Conservation (phyloP, 2,329 filamentous ascomycete genomes). For the Paraphaeosphaeria sporulosa region DNA sequence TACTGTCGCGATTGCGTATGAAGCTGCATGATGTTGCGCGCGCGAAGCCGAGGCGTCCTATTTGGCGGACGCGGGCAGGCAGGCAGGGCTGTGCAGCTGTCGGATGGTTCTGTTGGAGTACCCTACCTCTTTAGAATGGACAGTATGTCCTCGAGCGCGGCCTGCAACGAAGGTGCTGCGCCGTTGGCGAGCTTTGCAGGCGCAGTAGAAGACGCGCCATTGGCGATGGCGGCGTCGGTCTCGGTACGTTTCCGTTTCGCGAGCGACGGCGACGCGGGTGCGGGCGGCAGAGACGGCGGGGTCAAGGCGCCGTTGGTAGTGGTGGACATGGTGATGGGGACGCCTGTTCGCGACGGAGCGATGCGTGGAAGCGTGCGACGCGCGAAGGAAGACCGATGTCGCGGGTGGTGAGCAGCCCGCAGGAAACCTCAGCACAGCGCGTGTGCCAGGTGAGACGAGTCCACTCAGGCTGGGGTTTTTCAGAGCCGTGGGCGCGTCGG, state of each 20-base stretch:
- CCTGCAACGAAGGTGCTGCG: constrained; percentile 37
- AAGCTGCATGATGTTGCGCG: neutral
- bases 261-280: constrained; percentile 36
- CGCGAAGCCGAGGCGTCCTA: neutral
- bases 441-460: constrained; percentile 25
- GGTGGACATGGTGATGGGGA: constrained; percentile 38
- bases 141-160: constrained; percentile 51
- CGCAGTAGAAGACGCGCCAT: constrained; percentile 39
- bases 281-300: constrained; percentile 39
- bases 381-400: constrained; percentile 38
- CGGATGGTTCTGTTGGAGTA: neutral
- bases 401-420: constrained; percentile 7
- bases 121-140: constrained; percentile 52
- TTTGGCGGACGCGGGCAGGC: constrained; percentile 5
- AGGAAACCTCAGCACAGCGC: constrained; percentile 21
- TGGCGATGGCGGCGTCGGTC: constrained; percentile 35
- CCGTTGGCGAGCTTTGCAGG: constrained; percentile 23
- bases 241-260: constrained; percentile 57
- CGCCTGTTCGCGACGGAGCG: constrained; percentile 41
- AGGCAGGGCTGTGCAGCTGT: neutral
- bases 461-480: neutral
- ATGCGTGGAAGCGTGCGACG: constrained; percentile 42
- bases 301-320: constrained; percentile 48
- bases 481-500: constrained; percentile 1
- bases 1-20: neutral